A percentile compares a stretch with the other conserved stretches of the same genome.
These are phyloP conservation scores for Cymbidium sinense DNA, from an alignment of 106 monocot genomes.

Conservation along the genomic window DNA sequence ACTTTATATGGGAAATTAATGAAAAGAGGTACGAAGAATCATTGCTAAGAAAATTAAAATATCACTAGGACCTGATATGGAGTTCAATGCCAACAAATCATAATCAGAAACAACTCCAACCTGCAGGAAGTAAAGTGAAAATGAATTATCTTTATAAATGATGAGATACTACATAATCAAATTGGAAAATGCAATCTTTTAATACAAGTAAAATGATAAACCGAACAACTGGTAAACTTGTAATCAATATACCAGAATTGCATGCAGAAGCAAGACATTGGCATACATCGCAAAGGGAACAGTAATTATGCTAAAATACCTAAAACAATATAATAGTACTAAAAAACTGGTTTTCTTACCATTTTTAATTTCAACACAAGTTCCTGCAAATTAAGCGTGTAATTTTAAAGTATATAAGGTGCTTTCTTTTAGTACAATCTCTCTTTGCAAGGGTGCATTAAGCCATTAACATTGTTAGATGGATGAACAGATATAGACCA, in stretches of 20 bases:
- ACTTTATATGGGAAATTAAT: neutral
- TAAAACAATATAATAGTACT: neutral
- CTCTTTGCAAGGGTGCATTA: too few relatives aligned
- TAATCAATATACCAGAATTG: neutral
- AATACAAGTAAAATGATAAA: neutral
- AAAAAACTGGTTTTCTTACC: neutral
- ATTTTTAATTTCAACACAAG: neutral
- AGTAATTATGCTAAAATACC: neutral
- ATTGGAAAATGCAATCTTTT: neutral
- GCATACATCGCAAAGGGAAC: neutral
- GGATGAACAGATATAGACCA: too few relatives aligned
- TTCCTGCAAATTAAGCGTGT: neutral
- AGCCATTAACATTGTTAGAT: neutral
- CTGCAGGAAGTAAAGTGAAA: slow-evolving; percentile 22
- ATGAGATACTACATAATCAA: neutral
- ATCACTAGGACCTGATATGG: slow-evolving; percentile 69
- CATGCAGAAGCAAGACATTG: neutral
- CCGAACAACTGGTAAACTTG: neutral
- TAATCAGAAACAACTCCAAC: slow-evolving; percentile 97
- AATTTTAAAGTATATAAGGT: too few relatives aligned
- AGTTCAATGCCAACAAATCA: slow-evolving; percentile 86
- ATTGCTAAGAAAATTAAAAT: neutral
- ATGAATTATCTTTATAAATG: neutral
- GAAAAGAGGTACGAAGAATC: neutral
- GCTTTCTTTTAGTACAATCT: too few relatives aligned